Percentiles rank a stretch among this genome's conserved stretches.
phyloP scores from a whole-genome alignment of 345 rosid genomes.

The Murraya koenigii region DNA sequence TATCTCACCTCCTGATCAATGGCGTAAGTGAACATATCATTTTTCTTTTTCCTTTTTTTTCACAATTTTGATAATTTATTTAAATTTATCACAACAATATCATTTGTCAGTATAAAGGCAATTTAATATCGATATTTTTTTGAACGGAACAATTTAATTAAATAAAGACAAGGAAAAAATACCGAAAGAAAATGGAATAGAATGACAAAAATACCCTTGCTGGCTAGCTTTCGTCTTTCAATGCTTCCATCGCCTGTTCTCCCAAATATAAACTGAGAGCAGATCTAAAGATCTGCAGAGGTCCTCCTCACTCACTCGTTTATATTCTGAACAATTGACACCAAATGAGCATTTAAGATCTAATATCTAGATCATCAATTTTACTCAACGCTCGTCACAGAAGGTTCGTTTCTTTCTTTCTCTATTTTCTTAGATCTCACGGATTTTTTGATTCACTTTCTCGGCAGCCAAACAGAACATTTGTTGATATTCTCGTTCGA shows the following conservation, averaged over 20 bases:
- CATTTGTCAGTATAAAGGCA: no score
- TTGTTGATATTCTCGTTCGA: neutral
- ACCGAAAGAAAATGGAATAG: neutral
- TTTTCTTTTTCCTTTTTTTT: no score
- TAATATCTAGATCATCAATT: slow-evolving; percentile 12
- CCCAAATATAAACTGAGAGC: neutral
- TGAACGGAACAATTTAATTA: neutral
- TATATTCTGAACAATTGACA: slow-evolving; percentile 20
- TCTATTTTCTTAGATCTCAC: slow-evolving; percentile 8
- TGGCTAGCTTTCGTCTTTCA: neutral
- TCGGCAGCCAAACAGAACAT: neutral
- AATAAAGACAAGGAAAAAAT: no score
- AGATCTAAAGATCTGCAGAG: slow-evolving; percentile 12
- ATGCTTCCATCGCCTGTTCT: neutral
- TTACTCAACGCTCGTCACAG: slow-evolving; percentile 6
- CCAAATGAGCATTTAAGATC: neutral
- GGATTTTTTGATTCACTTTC: neutral
- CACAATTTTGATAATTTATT: no score
- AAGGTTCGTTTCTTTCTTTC: slow-evolving; percentile 30
- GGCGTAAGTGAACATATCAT: no score
- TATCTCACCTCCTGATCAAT: no score
- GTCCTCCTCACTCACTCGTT: neutral
- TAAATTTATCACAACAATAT: no score
- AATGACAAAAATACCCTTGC: slow-evolving; percentile 7
- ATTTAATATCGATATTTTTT: neutral